Evolutionary conservation across 345 rosid genomes (phyloP).

Genomic region (Dipteronia sinensis): DNA sequence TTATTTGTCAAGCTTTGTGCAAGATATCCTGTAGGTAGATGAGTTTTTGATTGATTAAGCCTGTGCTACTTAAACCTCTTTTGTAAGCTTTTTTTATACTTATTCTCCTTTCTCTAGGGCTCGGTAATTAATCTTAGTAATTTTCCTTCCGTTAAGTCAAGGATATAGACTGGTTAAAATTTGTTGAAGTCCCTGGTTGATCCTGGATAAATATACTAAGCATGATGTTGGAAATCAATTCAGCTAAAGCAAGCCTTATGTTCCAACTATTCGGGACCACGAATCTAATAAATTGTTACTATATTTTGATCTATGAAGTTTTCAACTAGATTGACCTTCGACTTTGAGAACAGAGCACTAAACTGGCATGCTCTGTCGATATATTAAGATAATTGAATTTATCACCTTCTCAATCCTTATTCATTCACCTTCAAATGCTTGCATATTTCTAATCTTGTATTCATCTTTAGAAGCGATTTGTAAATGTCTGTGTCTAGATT

Average conservation of each 20-base stretch:
- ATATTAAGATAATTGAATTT: background rate
- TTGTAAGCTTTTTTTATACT: no score
- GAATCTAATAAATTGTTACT: background rate
- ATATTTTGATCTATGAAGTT: background rate
- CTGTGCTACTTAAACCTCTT: background rate
- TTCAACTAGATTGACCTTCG: background rate
- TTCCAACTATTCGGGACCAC: background rate
- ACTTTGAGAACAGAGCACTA: background rate
- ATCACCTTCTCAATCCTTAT: background rate
- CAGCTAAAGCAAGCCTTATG: background rate
- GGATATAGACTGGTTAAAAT: no score
- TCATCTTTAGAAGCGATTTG: no score
- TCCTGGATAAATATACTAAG: background rate
- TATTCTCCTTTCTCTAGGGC: no score
- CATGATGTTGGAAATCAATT: background rate
- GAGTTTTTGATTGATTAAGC: background rate
- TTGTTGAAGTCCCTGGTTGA: background rate
- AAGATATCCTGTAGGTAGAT: background rate
- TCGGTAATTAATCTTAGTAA: no score
- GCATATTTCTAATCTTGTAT: background rate
- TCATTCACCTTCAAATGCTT: background rate
- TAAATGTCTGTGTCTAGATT: background rate
- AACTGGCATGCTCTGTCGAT: background rate
- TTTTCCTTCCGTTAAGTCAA: no score
- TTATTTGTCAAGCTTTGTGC: constrained; percentile 5